A percentile compares a stretch with the other conserved stretches of the same genome.
Evolutionary conservation across 1,284 basidiomycete species (phyloP).

Genomic region (Pseudozyma tsukubaensis): DNA sequence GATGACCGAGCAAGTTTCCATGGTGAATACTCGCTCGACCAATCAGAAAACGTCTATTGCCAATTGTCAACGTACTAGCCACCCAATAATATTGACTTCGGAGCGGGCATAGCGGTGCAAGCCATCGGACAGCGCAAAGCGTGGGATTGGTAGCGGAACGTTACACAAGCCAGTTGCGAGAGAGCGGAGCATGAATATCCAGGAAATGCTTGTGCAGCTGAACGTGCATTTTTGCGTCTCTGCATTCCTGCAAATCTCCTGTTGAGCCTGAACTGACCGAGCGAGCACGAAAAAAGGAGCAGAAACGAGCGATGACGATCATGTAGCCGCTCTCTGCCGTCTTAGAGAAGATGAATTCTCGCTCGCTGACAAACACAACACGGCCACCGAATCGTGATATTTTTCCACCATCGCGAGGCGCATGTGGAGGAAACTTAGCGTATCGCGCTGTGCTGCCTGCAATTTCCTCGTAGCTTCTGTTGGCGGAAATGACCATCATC

Average conservation of each 20-base stretch:
- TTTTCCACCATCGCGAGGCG: constrained; percentile 19
- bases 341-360: neutral
- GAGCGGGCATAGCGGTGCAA: constrained; percentile 8
- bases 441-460: constrained; percentile 2
- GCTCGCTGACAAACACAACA: constrained; percentile 26
- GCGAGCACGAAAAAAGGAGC: neutral
- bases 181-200: constrained; percentile 28
- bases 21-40: neutral
- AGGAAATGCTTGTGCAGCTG: constrained; percentile 10
- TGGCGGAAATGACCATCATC: neutral
- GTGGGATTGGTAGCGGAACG: neutral
- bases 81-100: constrained; percentile 1
- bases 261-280: too few species aligned
- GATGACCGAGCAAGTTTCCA: neutral
- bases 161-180: neutral
- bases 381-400: neutral
- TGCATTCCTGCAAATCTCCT: neutral
- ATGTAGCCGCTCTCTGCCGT: neutral
- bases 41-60: constrained; percentile 38
- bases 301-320: constrained; percentile 14
- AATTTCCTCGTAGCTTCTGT: neutral
- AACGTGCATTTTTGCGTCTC: constrained; percentile 9
- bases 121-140: neutral
- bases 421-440: constrained; percentile 8
- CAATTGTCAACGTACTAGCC: constrained; percentile 6